These are phyloP conservation scores for Thyridium curvatum DNA, from an alignment of 2,329 filamentous ascomycete species.

Conservation along the genomic window DNA sequence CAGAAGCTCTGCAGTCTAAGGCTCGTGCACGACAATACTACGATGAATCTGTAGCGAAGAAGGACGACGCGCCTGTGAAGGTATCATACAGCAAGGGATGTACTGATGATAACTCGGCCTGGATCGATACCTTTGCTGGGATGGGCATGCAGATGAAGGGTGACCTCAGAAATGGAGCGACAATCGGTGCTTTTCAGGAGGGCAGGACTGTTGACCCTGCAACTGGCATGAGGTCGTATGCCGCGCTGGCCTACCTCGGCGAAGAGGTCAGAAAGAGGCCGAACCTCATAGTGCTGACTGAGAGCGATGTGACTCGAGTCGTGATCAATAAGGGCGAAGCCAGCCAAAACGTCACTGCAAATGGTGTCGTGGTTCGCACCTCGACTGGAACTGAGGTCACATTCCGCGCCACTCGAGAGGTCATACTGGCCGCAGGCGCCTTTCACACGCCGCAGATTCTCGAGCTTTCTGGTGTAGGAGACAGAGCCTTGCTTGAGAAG, in stretches of 20 bases:
- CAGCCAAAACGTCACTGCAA: too few species aligned
- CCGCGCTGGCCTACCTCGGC: slow-evolving; percentile 15
- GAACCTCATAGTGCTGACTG: slow-evolving; percentile 12
- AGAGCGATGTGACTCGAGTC: too few species aligned
- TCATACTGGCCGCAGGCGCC: slow-evolving; percentile 33
- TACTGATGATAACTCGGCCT: slow-evolving; percentile 19
- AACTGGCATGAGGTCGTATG: slow-evolving; percentile 3
- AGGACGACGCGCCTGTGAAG: slow-evolving; percentile 20
- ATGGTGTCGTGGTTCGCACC: too few species aligned
- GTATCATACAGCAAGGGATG: slow-evolving; percentile 28
- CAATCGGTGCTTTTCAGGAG: too few species aligned
- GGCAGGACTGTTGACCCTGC: too few species aligned
- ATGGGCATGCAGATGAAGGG: too few species aligned
- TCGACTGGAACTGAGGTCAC: too few species aligned
- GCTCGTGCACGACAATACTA: slow-evolving; percentile 18
- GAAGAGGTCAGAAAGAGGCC: slow-evolving; percentile 9
- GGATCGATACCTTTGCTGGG: too few species aligned
- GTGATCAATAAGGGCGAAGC: not conserved
- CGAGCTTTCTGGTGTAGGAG: slow-evolving; percentile 43
- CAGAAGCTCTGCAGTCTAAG: too few species aligned
- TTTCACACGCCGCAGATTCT: slow-evolving; percentile 37
- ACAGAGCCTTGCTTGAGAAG: slow-evolving; percentile 22
- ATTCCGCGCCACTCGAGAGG: slow-evolving; percentile 16
- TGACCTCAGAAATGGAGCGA: too few species aligned
- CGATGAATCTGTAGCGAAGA: slow-evolving; percentile 8